Percentiles rank a stretch among this genome's conserved stretches.
Evolutionary conservation across 441 rosid genomes (phyloP).

Genomic region (Arabidopsis lyrata): DNA sequence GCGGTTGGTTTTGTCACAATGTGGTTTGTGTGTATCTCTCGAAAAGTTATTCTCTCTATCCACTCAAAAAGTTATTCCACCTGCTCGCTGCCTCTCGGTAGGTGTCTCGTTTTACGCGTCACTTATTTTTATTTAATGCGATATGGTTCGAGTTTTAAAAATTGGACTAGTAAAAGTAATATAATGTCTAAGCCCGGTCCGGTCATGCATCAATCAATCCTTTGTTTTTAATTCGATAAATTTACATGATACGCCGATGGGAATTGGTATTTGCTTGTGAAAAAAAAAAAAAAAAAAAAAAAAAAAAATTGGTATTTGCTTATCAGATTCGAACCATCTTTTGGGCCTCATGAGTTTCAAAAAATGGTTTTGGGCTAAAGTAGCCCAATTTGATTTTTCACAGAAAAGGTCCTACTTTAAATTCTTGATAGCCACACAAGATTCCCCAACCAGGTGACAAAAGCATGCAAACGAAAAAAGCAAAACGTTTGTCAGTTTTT

Average conservation of each 20-base stretch:
- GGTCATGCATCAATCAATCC: constrained; percentile 36
- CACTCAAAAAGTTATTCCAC: constrained; percentile 42
- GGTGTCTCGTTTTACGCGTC: constrained; percentile 47
- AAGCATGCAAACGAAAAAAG: too few relatives aligned
- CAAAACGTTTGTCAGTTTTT: too few relatives aligned
- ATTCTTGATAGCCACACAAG: too few relatives aligned
- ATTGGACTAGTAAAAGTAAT: background rate
- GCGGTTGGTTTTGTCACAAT: constrained; percentile 39
- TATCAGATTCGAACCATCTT: background rate
- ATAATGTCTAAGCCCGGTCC: background rate
- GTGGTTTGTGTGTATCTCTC: constrained; percentile 38
- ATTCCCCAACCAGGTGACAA: too few relatives aligned
- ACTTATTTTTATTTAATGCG: constrained; percentile 36
- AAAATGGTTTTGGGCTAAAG: background rate
- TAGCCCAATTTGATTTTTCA: too few relatives aligned
- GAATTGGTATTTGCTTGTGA: background rate
- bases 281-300: too few relatives aligned
- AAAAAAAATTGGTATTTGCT: background rate
- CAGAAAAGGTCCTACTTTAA: too few relatives aligned
- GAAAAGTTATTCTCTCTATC: constrained; percentile 39
- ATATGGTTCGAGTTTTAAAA: constrained; percentile 1
- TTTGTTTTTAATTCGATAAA: background rate
- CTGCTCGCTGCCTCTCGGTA: constrained; percentile 41
- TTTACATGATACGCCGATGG: background rate
- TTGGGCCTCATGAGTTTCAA: constrained; percentile 2